A percentile compares a stretch with the other conserved stretches of the same genome.
Conservation (phyloP, 2,329 filamentous ascomycete genomes). For the Penicillium sclerotiorum region DNA sequence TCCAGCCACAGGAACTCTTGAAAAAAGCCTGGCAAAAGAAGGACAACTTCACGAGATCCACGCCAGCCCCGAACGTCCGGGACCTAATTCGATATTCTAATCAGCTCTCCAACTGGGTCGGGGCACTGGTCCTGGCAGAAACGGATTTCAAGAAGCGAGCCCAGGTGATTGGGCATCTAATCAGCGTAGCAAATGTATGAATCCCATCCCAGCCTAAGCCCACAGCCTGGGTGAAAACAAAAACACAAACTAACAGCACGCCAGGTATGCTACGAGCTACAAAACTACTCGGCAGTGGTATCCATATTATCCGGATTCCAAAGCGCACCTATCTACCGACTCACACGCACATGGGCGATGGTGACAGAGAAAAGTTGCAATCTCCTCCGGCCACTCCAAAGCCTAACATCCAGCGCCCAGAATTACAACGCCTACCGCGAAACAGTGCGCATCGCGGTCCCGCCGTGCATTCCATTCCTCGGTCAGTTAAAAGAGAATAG, state of each 20-base stretch:
- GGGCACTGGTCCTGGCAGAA: constrained; percentile 91
- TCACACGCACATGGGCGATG: constrained; percentile 89
- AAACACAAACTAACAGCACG: constrained; percentile 45
- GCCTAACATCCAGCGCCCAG: constrained; percentile 88
- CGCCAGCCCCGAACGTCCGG: constrained; percentile 87
- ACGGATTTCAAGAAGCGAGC: constrained; percentile 89
- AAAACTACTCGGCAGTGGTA: constrained; percentile 93
- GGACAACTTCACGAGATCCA: constrained; percentile 59
- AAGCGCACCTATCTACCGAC: constrained; percentile 85
- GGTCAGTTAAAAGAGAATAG: constrained; percentile 56
- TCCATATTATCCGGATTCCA: constrained; percentile 92
- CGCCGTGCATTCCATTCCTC: constrained; percentile 95
- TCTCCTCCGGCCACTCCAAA: constrained; percentile 80
- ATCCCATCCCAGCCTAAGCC: background rate
- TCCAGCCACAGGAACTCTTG: constrained; percentile 86
- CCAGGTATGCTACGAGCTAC: constrained; percentile 85
- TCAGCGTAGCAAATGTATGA: constrained; percentile 80
- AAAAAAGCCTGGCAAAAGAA: constrained; percentile 98
- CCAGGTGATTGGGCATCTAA: constrained; percentile 93
- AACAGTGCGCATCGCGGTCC: constrained; percentile 80
- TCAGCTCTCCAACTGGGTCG: constrained; percentile 96
- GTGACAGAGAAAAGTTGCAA: constrained; percentile 77
- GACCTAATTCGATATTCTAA: constrained; percentile 93
- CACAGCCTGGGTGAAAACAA: background rate
- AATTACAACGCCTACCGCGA: constrained; percentile 69